Conservation (phyloP, 2,329 filamentous ascomycete genomes). For the Scedosporium aurantiacum region DNA sequence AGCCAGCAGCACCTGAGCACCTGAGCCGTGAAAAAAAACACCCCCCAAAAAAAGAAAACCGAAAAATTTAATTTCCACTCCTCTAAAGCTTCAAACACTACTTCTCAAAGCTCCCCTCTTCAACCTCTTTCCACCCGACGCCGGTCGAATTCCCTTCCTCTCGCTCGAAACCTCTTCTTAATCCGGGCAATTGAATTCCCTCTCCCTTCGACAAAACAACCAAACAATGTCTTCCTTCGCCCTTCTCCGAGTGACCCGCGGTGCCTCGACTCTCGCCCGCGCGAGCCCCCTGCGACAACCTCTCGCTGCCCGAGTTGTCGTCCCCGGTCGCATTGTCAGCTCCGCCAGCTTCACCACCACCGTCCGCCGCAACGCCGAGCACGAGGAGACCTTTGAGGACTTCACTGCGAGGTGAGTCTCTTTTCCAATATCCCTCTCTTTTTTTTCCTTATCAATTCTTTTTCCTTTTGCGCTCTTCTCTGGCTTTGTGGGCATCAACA, state of each 20-base stretch:
- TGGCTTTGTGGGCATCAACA: background rate
- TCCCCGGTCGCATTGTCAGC: constrained; percentile 38
- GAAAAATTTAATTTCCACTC: constrained; percentile 3
- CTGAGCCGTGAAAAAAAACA: background rate
- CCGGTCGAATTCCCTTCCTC: background rate
- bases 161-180: background rate
- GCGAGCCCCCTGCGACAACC: constrained; percentile 47
- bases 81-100: background rate
- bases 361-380: constrained; percentile 42
- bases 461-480: too few relatives aligned
- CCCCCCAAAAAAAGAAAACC: background rate
- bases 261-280: constrained; percentile 53
- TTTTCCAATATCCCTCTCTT: constrained; percentile 1
- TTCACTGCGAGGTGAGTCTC: constrained; percentile 75
- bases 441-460: background rate
- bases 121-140: background rate
- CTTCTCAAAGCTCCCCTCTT: too few relatives aligned
- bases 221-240: constrained; percentile 50
- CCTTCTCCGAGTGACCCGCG: constrained; percentile 61
- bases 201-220: background rate
- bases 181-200: constrained; percentile 1
- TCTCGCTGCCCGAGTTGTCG: constrained; percentile 43
- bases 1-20: background rate
- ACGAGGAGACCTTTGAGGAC: constrained; percentile 98
- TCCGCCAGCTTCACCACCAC: constrained; percentile 53